Conservation (phyloP, 352 stramenopile genomes). For the Phytophthora gonapodyides region DNA sequence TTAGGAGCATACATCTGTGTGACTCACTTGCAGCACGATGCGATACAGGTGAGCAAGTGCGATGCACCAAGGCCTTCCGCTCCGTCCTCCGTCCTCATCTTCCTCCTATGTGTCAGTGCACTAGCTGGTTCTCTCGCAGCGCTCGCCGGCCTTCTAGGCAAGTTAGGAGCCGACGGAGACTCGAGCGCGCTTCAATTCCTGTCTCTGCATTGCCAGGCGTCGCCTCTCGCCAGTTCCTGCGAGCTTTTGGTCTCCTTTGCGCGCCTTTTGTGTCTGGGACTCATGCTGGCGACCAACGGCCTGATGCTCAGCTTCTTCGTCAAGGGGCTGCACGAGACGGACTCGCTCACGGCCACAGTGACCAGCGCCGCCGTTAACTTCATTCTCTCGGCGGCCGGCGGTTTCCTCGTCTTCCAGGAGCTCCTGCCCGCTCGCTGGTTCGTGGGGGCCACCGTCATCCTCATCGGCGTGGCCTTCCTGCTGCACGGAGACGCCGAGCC, state of each 20-base stretch:
- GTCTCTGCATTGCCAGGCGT: conserved; percentile 27
- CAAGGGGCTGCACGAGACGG: conserved; percentile 80
- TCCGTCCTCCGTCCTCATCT: background rate
- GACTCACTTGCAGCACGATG: conserved; percentile 8
- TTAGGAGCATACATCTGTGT: no score
- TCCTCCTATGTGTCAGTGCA: conserved; percentile 34
- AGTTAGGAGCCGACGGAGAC: conserved; percentile 52
- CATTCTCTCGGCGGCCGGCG: conserved; percentile 68
- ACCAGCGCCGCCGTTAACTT: conserved; percentile 85
- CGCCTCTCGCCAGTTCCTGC: conserved; percentile 22
- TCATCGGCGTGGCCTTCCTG: conserved; percentile 68
- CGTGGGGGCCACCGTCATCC: conserved; percentile 69
- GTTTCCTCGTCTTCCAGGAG: conserved; percentile 71
- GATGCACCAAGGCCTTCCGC: background rate
- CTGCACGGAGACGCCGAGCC: conserved; percentile 57
- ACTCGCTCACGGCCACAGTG: conserved; percentile 86
- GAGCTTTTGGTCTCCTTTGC: conserved; percentile 22
- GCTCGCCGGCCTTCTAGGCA: conserved; percentile 58
- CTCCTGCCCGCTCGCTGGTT: conserved; percentile 77
- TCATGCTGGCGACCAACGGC: conserved; percentile 76
- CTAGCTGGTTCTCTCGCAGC: conserved; percentile 64
- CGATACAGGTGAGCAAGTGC: conserved; percentile 21
- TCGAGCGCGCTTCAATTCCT: conserved; percentile 35
- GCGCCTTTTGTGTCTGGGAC: conserved; percentile 56
- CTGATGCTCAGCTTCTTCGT: conserved; percentile 87